Conservation (phyloP, 805 yeast species). For the Komagataella mondaviorum region DNA sequence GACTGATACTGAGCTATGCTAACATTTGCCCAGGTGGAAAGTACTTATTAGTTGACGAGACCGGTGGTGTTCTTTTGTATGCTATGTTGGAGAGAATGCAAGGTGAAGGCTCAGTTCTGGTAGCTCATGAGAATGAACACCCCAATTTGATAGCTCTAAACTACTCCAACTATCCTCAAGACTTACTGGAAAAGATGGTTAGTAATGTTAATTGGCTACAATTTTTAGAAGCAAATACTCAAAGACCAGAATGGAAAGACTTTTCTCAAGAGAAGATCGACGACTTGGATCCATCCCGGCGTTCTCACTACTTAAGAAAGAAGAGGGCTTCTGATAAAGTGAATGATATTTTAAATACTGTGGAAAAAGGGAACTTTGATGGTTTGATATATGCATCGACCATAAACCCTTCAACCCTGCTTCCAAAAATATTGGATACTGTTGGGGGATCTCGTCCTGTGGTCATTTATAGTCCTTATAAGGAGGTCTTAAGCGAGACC, state of each 20-base stretch:
- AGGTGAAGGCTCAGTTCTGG: slow-evolving; percentile 55
- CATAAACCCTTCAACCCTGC: slow-evolving; percentile 49
- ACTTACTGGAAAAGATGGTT: slow-evolving; percentile 37
- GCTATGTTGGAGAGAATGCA: slow-evolving; percentile 87
- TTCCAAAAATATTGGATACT: slow-evolving; percentile 47
- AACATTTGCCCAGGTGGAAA: slow-evolving; percentile 84
- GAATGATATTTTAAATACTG: slow-evolving; percentile 34
- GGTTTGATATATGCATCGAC: slow-evolving; percentile 66
- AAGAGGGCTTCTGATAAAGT: slow-evolving; percentile 39
- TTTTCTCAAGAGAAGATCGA: slow-evolving; percentile 37
- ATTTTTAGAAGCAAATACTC: slow-evolving; percentile 59
- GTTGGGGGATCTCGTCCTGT: slow-evolving; percentile 81
- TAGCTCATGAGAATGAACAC: slow-evolving; percentile 89
- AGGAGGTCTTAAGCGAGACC: slow-evolving; percentile 65
- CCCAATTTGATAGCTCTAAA: slow-evolving; percentile 64
- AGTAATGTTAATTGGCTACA: slow-evolving; percentile 68
- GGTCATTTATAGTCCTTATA: slow-evolving; percentile 69
- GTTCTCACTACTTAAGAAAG: slow-evolving; percentile 56
- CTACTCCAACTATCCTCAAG: slow-evolving; percentile 50
- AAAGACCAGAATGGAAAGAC: slow-evolving; percentile 28
- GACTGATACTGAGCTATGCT: slow-evolving; percentile 62
- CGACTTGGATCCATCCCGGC: slow-evolving; percentile 43
- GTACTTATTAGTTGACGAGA: slow-evolving; percentile 81
- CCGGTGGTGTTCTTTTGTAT: slow-evolving; percentile 82
- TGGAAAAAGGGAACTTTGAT: slow-evolving; percentile 48